Evolutionary conservation across 106 monocot species (phyloP), one percentile per base, ranked within the genome.

Genomic region (Ottelia alismoides): DNA sequence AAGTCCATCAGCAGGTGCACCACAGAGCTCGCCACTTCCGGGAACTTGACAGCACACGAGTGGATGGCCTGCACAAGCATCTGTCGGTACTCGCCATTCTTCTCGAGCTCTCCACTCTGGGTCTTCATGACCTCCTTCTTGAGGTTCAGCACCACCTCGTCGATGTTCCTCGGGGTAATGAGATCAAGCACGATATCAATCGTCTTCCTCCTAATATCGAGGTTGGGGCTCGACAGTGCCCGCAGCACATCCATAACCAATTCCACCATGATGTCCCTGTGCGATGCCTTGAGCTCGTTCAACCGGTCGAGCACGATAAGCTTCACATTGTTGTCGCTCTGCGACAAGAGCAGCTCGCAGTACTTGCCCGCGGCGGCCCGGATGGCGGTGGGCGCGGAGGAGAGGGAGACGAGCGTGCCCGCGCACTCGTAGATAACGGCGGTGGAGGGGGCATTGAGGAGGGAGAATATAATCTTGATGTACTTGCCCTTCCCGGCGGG

Each of bases 111-210:
- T 14, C 70, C 83, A 25, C 81, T 74, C 58, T 92, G 91, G 0
- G 91, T 92, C 73, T 92, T 92, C 6, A 92, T 73, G 16, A 92
- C 85, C 67, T 92, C 91, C 65, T 85, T 92, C 76, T 92, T 92
- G 21, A 92, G 78, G 18, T 73, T 72, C 16, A 81, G 67, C 6
- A 92, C 91, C 9, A 92, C 91, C 55, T 92, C 91, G 21, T 85
- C 91, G 12, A 92, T 74, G 43, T 92, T 92, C 61, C 78, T 66
- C 1, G 91, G 72, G 16, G 85, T 85, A 23, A 92, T 76, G 44
- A 92, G 71, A 22, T 92, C 91, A 1, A 92, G 75, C 7, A 72
- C 85, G 28, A 92, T 85, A 51, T 92, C 91, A 1, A 92, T 27
- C 5, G 81, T 78, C 65, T 92, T 92, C 47, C 85, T 62, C 12